Percentiles rank a stretch among this genome's conserved stretches.
phyloP scores from a whole-genome alignment of 176 grass and related monocot species.

The Hordeum vulgare region DNA sequence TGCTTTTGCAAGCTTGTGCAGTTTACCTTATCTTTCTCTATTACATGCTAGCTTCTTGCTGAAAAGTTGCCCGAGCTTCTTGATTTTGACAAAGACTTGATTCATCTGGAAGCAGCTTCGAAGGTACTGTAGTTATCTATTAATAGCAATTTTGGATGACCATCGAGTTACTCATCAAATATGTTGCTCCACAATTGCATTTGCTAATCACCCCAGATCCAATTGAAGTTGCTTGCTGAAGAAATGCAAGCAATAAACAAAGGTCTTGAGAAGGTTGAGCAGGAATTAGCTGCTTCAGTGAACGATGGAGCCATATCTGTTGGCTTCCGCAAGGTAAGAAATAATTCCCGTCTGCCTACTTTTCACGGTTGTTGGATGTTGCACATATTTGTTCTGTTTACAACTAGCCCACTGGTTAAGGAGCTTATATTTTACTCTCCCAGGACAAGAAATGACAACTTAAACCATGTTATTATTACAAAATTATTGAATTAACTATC shows the following conservation, averaged over 20 bases:
- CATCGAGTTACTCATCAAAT: slow-evolving; percentile 21
- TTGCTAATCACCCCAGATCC: slow-evolving; percentile 59
- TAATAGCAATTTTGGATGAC: slow-evolving; percentile 5
- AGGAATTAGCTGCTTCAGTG: slow-evolving; percentile 77
- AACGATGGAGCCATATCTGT: slow-evolving; percentile 69
- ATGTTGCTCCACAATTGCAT: slow-evolving; percentile 21
- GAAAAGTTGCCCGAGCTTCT: slow-evolving; percentile 91
- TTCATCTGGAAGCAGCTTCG: slow-evolving; percentile 96
- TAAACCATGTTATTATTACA: neutral
- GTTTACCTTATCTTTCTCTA: slow-evolving; percentile 22
- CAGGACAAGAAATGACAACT: neutral
- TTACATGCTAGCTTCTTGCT: slow-evolving; percentile 66
- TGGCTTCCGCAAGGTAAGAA: slow-evolving; percentile 64
- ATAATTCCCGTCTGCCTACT: slow-evolving; percentile 1
- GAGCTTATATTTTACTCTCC: neutral
- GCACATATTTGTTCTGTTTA: slow-evolving; percentile 5
- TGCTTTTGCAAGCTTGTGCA: neutral
- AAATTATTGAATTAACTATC: neutral
- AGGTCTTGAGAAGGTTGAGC: slow-evolving; percentile 97
- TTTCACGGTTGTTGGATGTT: slow-evolving; percentile 11
- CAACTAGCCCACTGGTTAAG: neutral
- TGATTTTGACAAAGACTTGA: slow-evolving; percentile 99
- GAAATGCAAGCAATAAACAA: slow-evolving; percentile 99
- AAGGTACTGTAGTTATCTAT: slow-evolving; percentile 51
- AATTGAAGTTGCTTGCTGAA: slow-evolving; percentile 86